Evolutionary conservation across 2,329 filamentous ascomycete species (phyloP).

Genomic region (Phialophora macrospora): DNA sequence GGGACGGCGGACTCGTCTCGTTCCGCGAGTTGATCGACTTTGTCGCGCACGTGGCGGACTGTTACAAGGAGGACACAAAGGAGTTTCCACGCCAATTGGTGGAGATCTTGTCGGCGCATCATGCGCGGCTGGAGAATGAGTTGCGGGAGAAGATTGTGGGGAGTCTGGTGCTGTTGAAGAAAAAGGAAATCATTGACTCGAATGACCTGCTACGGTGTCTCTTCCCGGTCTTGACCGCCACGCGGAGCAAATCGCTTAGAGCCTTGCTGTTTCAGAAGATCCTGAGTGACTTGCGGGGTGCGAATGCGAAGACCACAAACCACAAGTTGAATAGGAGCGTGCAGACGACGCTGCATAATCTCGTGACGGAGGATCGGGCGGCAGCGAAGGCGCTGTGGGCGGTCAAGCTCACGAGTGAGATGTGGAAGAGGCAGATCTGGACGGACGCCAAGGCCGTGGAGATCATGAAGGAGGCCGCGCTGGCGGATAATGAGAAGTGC

Average conservation of each 20-base stretch:
- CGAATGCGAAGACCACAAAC: constrained; percentile 85
- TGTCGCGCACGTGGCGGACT: constrained; percentile 89
- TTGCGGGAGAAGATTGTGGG: constrained; percentile 93
- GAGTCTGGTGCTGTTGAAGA: constrained; percentile 81
- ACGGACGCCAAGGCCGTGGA: constrained; percentile 93
- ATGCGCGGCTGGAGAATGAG: constrained; percentile 80
- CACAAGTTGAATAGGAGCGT: constrained; percentile 92
- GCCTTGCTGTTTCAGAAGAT: constrained; percentile 88
- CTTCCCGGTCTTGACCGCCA: constrained; percentile 93
- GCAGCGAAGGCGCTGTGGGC: constrained; percentile 93
- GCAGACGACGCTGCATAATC: constrained; percentile 89
- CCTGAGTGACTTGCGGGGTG: constrained; percentile 82
- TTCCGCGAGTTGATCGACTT: constrained; percentile 93
- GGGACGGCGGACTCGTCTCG: constrained; percentile 74
- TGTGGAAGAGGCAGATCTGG: constrained; percentile 98
- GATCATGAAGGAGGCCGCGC: constrained; percentile 91
- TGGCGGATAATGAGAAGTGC: constrained; percentile 93
- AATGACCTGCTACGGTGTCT: constrained; percentile 81
- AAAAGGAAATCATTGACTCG: constrained; percentile 92
- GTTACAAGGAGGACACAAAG: constrained; percentile 80
- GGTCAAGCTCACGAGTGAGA: constrained; percentile 89
- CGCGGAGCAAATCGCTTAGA: constrained; percentile 86
- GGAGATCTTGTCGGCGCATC: constrained; percentile 78
- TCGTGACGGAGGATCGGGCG: constrained; percentile 81
- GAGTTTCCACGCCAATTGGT: constrained; percentile 81